phyloP scores from a whole-genome alignment of 345 rosid species.

The Xanthoceras sorbifolium region DNA sequence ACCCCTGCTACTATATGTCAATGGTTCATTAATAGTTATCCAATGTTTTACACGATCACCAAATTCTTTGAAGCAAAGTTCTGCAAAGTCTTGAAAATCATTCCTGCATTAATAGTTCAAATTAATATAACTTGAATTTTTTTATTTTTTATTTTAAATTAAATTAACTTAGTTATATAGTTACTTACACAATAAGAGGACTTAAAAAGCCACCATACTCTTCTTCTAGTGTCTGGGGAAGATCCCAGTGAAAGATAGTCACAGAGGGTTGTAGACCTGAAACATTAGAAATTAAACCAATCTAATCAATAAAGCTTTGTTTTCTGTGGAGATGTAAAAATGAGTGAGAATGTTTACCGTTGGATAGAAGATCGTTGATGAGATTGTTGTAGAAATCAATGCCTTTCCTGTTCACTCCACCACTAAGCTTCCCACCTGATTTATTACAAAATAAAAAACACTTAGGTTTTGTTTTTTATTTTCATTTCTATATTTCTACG shows the following conservation, averaged over 20 bases:
- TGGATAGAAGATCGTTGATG: too few relatives aligned
- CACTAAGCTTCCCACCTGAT: not conserved
- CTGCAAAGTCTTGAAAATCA: slow-evolving; percentile 18
- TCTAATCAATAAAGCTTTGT: too few relatives aligned
- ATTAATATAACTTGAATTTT: not conserved
- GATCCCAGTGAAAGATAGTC: slow-evolving; percentile 37
- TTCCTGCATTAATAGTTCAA: slow-evolving; percentile 5
- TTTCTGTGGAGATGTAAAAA: too few relatives aligned
- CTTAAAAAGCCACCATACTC: slow-evolving; percentile 34
- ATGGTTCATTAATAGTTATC: slow-evolving; percentile 29
- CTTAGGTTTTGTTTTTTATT: too few relatives aligned
- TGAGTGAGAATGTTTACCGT: not conserved
- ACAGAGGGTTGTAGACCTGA: slow-evolving; percentile 36
- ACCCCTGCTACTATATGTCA: not conserved
- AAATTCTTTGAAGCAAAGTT: slow-evolving; percentile 29
- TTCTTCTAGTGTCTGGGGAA: slow-evolving; percentile 38
- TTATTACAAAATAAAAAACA: not conserved
- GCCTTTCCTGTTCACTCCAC: not conserved
- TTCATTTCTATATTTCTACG: too few relatives aligned
- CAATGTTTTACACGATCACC: slow-evolving; percentile 35
- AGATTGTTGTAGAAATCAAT: not conserved
- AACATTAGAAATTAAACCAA: not conserved
- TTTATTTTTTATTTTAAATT: not conserved
- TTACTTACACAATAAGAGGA: slow-evolving; percentile 28
- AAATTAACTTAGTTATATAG: not conserved